Conservation (phyloP, 257 asterid genomes). For the Fraxinus cuspidata region DNA sequence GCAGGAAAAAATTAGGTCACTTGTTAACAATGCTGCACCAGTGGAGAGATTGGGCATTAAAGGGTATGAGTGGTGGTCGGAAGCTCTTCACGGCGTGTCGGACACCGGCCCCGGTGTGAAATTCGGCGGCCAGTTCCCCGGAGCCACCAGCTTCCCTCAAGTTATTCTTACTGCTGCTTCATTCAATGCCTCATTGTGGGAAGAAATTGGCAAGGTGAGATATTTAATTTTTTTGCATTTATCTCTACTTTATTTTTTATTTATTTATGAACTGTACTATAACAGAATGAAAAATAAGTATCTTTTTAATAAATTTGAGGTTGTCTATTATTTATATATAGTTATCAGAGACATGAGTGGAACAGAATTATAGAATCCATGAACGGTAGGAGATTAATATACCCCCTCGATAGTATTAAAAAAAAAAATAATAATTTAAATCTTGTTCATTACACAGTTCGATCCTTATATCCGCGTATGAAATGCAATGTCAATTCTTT, state of each 20-base stretch:
- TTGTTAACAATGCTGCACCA: slow-evolving; percentile 88
- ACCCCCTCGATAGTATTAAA: neutral
- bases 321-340: neutral
- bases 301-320: neutral
- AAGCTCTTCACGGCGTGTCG: slow-evolving; percentile 94
- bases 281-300: neutral
- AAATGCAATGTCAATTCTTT: no score
- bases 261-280: neutral
- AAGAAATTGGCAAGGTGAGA: slow-evolving; percentile 75
- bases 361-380: no score
- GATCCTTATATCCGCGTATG: no score
- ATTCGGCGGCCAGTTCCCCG: slow-evolving; percentile 70
- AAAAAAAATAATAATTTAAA: no score
- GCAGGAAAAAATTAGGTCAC: slow-evolving; percentile 62
- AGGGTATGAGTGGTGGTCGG: slow-evolving; percentile 98
- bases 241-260: neutral
- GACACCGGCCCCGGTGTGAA: slow-evolving; percentile 70
- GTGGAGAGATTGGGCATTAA: slow-evolving; percentile 64
- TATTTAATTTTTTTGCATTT: neutral
- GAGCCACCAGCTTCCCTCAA: slow-evolving; percentile 92
- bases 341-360: no score
- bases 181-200: slow-evolving; percentile 79
- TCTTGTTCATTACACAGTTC: no score
- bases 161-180: slow-evolving; percentile 87
- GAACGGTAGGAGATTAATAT: no score